Evolutionary conservation across 2,329 filamentous ascomycete species (phyloP), one percentile per base, ranked within the genome.

Genomic region (Phyllosticta citribraziliensis): DNA sequence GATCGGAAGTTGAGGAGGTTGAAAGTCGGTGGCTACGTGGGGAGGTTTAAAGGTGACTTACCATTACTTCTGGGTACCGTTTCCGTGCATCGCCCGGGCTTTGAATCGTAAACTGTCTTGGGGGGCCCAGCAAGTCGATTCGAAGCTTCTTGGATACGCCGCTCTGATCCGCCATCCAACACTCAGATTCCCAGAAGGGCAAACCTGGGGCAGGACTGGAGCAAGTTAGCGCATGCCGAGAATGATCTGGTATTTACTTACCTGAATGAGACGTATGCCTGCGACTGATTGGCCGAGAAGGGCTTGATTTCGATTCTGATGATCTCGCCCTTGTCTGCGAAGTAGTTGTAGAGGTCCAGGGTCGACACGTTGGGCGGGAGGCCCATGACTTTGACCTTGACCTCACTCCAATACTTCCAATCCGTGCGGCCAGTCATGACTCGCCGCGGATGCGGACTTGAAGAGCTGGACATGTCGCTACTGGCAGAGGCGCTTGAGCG

Each of bases 221-320:
- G 14, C n/a, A 22, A 33, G 22, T 50, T 22, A 55, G 52, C 25
- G 25, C 17, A 9, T 33, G 19, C 17, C 47, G 14, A 52, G 6
- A 40, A 47, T 6, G 14, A 47, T 1, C 4, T 6, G 14, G 40
- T 25, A 1, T 14, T 5, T 24, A 6, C 20, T 22, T 51, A 55
- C 60, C 30, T 57, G 55, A 57, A 62, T 5, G 33, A 30, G 19
- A 62, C 35, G 10, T 8, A 62, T 14, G 60, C 56, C 22, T 20
- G 22, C 12, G 19, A 50, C 14, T 10, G 8, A 19, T 24, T 22
- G 4, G 27, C 14, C 4, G 55, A 8, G 9, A 2, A 9, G 9
- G 22, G 14, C 35, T 65, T 53, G 30, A 74, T 68, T 0, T 73
- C 69, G 51, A 75, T 69, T 54, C 64, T 67, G 19, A 65, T 51